Base-by-base conservation (phyloP, 1,139 yeast genomes). In the Hyphopichia khmerensis region DNA sequence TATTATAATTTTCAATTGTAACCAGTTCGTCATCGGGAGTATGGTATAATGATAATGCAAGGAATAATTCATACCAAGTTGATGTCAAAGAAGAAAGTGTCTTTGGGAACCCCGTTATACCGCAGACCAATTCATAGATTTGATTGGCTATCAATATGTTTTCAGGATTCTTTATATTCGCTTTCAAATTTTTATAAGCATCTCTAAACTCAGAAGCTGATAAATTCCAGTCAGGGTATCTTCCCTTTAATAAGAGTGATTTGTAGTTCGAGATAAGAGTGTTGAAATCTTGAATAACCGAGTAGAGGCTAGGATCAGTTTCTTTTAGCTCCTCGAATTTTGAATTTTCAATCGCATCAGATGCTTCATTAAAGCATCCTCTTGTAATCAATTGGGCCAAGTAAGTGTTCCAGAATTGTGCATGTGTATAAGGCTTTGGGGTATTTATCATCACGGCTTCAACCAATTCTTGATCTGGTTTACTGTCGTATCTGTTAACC, bases 41-140 rank as follows among this genome's bases (percentile, higher is more conserved):
- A 55, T 81, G 83, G 57, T 72, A 89, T 41, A 82, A 67, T 23
- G 82, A 67, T 35, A 84, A 72, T 1, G 87, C 84, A 38, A 80
- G 70, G 38, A 80, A 72, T 16, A 83, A 72, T 55, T 87, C 96
- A 58, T 82, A 86, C 96, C 96, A 88, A 1, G 77, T 65, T 6
- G 67, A 65, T 30, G 84, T 72, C 43, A 62, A 67, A 14, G 64
- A 65, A 2, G 78, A 57, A 21, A 83, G 81, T 0, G 80, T 65
- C 35, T 71, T 69, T 11, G 77, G 73, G 40, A 77, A 72, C 1
- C 91, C 91, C 2, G 82, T 70, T 42, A 78, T 53, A 4, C 77
- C 66, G 33, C 70, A 61, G 2, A 77, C 51, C 30, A 79, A 51
- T 40, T 75, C 79, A 43, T 63, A 62, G 14, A 79, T 59, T 49